Evolutionary conservation across 805 yeast genomes (phyloP), one percentile per base, ranked within the genome.

Genomic region (Grigorovia jiainica): DNA sequence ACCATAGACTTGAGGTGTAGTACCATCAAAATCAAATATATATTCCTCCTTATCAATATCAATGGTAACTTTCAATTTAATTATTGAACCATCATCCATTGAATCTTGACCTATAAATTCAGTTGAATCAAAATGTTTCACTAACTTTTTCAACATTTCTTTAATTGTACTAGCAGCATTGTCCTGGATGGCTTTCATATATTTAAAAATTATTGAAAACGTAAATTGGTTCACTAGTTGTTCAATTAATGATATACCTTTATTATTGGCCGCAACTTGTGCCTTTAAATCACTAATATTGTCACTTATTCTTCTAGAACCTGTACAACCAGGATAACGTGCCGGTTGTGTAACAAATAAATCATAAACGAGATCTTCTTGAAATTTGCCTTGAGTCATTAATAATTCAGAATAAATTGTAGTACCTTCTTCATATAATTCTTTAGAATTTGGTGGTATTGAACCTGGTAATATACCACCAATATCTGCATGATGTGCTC

Each of bases 401-500:
- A 90, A 68, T 45, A 83, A 70, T 57, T 82, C 89, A 1, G 92
- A 79, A 53, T 76, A 73, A 29, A 90, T 87, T 3, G 85, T 76
- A 2, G 95, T 96, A 36, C 97, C 97, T 63, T 89, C 97, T 56
- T 89, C 89, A 70, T 78, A 82, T 33, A 90, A 64, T 45, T 79
- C 78, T 53, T 79, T 85, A 2, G 96, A 86, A 55, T 82, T 79
- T 8, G 96, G 95, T 13, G 97, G 96, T 87, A 89, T 87, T 0
- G 95, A 82, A 1, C 97, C 97, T 1, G 97, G 95, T 29, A 86
- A 64, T 44, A 82, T 76, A 11, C 95, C 94, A 15, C 97, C 97
- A 55, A 90, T 89, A 61, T 89, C 97, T 5, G 96, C 89, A 64
- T 90, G 97, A 63, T 89, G 97, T 2, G 96, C 97, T 49, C 97